These are phyloP conservation scores for Oxytropis ochrocephala DNA, from an alignment of 306 rosid species.

Conservation along the genomic window DNA sequence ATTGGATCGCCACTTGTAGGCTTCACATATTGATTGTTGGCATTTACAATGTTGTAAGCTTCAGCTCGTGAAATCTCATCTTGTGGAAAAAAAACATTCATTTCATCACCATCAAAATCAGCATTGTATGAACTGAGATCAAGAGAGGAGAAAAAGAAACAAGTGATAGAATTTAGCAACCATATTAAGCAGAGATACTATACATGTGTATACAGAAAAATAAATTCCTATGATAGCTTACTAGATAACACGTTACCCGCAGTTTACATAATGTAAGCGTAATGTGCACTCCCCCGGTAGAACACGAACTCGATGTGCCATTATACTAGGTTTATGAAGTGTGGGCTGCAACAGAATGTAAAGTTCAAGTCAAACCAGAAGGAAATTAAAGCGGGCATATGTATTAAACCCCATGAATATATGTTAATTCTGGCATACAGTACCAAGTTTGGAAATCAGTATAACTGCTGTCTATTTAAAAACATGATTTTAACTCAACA, in stretches of 20 bases:
- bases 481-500: not conserved
- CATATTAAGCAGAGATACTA: not conserved
- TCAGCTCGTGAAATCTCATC: constrained; percentile 95
- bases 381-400: not conserved
- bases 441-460: not conserved
- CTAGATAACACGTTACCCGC: constrained; percentile 36
- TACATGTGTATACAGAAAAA: constrained; percentile 13
- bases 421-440: not conserved
- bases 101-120: constrained; percentile 97
- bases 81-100: constrained; percentile 97
- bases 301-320: constrained; percentile 91
- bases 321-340: constrained; percentile 97
- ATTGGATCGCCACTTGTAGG: constrained; percentile 98
- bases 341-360: constrained; percentile 66
- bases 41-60: constrained; percentile 91
- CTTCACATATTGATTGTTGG: constrained; percentile 92
- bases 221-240: constrained; percentile 20
- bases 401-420: too few relatives aligned
- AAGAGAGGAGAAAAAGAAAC: not conserved
- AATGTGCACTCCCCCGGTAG: constrained; percentile 89
- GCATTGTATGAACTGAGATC: constrained; percentile 81
- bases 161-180: not conserved
- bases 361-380: constrained; percentile 18
- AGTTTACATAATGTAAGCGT: constrained; percentile 91
- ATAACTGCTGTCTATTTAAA: not conserved